Evolutionary conservation across 208 protist genomes (phyloP).

Genomic region (Trypanosoma theileri): DNA sequence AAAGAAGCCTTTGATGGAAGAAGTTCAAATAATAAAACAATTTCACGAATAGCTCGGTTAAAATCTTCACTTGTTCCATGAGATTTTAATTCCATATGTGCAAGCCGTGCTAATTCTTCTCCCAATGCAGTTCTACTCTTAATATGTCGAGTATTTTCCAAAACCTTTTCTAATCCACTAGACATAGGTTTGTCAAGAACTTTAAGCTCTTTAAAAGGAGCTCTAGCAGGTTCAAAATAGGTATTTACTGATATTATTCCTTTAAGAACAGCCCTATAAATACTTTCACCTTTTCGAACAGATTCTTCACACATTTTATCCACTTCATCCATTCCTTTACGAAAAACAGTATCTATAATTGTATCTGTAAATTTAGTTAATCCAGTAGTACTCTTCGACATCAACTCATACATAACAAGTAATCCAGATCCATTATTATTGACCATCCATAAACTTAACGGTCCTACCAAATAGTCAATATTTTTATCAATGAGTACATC

Average conservation of each 20-base stretch:
- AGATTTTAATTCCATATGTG: slow-evolving; percentile 19
- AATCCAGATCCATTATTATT: slow-evolving; percentile 25
- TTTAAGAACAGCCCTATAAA: slow-evolving; percentile 24
- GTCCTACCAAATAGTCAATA: slow-evolving; percentile 38
- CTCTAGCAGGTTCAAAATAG: slow-evolving; percentile 13
- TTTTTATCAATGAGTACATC: slow-evolving; percentile 52
- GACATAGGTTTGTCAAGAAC: slow-evolving; percentile 20
- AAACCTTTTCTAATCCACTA: slow-evolving; percentile 15
- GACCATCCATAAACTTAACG: slow-evolving; percentile 39
- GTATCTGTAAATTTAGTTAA: slow-evolving; percentile 11
- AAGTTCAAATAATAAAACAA: slow-evolving; percentile 28
- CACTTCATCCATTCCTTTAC: slow-evolving; percentile 21
- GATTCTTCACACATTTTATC: slow-evolving; percentile 11
- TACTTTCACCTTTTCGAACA: slow-evolving; percentile 9
- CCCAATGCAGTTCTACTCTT: slow-evolving; percentile 13
- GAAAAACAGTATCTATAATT: slow-evolving; percentile 14
- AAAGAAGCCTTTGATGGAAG: slow-evolving; percentile 23
- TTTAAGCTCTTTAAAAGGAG: slow-evolving; percentile 14
- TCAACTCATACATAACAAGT: slow-evolving; percentile 17
- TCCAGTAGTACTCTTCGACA: slow-evolving; percentile 21
- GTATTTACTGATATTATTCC: slow-evolving; percentile 25
- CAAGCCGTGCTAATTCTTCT: slow-evolving; percentile 26
- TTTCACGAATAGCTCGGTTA: slow-evolving; percentile 5
- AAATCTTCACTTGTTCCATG: slow-evolving; percentile 1
- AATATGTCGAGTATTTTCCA: background rate